Percentiles rank a stretch among this genome's conserved stretches.
phyloP scores from a whole-genome alignment of 257 asterid species.

The Solanum clarkiae region DNA sequence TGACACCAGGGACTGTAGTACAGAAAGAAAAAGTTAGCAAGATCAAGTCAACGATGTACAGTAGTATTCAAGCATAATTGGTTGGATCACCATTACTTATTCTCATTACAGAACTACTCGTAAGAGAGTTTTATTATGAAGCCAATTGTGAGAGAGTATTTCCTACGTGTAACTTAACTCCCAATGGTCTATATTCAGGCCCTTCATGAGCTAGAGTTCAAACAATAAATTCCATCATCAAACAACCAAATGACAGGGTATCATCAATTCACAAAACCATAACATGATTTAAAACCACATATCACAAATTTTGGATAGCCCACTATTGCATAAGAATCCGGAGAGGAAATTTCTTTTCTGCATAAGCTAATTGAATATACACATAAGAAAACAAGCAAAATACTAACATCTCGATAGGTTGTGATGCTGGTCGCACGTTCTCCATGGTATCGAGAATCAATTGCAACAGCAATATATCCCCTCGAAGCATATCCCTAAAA shows the following conservation, averaged over 20 bases:
- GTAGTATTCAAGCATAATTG: not conserved
- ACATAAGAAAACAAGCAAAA: not conserved
- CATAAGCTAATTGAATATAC: not conserved
- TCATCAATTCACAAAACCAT: not conserved
- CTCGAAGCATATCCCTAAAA: slow-evolving; percentile 90
- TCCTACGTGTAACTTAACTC: not conserved
- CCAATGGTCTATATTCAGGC: not conserved
- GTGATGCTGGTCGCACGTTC: slow-evolving; percentile 75
- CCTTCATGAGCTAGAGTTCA: not conserved
- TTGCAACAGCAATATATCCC: slow-evolving; percentile 72
- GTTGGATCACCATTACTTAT: not conserved
- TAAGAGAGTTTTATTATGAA: not conserved
- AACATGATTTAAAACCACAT: not conserved
- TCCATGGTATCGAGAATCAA: slow-evolving; percentile 95
- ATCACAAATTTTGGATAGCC: not conserved
- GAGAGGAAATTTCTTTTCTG: not conserved
- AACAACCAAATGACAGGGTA: not conserved
- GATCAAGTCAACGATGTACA: not conserved
- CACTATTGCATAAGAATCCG: not conserved
- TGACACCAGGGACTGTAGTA: slow-evolving; percentile 69
- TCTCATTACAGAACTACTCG: not conserved
- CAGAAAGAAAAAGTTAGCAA: not conserved
- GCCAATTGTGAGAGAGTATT: not conserved
- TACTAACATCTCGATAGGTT: slow-evolving; percentile 62
- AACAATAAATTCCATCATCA: not conserved